These are phyloP conservation scores for Agroathelia rolfsii DNA, from an alignment of 1,284 basidiomycete species.

Conservation along the genomic window DNA sequence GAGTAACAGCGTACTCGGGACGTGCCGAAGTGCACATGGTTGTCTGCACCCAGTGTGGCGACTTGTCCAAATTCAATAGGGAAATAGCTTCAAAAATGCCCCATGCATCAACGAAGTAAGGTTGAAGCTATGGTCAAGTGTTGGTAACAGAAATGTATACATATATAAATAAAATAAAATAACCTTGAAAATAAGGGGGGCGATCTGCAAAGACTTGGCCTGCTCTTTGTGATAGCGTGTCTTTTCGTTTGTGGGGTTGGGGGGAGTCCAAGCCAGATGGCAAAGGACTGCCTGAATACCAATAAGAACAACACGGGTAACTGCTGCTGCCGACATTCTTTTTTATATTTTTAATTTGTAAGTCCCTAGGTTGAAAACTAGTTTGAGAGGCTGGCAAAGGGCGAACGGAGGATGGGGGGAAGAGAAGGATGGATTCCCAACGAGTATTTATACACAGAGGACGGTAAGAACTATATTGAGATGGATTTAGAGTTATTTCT, in stretches of 20 bases:
- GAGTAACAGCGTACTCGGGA: slow-evolving; percentile 29
- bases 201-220: slow-evolving; percentile 43
- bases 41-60: slow-evolving; percentile 18
- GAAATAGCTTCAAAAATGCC: slow-evolving; percentile 37
- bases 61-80: slow-evolving; percentile 20
- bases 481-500: too few relatives aligned
- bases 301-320: slow-evolving; percentile 34
- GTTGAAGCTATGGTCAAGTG: slow-evolving; percentile 32
- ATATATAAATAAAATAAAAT: slow-evolving; percentile 4
- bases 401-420: slow-evolving; percentile 32
- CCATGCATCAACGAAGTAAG: slow-evolving; percentile 38
- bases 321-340: too few relatives aligned
- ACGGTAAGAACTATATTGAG: too few relatives aligned
- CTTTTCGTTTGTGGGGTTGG: slow-evolving; percentile 43
- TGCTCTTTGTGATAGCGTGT: slow-evolving; percentile 46
- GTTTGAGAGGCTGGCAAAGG: too few relatives aligned
- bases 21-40: slow-evolving; percentile 25
- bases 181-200: slow-evolving; percentile 48
- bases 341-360: too few relatives aligned
- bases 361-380: too few relatives aligned
- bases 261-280: slow-evolving; percentile 46
- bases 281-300: slow-evolving; percentile 40
- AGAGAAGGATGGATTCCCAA: slow-evolving; percentile 41
- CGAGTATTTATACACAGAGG: too few relatives aligned
- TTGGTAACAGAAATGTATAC: slow-evolving; percentile 1